Evolutionary conservation across 2,329 filamentous ascomycete genomes (phyloP).

Genomic region (Metarhizium robertsii): DNA sequence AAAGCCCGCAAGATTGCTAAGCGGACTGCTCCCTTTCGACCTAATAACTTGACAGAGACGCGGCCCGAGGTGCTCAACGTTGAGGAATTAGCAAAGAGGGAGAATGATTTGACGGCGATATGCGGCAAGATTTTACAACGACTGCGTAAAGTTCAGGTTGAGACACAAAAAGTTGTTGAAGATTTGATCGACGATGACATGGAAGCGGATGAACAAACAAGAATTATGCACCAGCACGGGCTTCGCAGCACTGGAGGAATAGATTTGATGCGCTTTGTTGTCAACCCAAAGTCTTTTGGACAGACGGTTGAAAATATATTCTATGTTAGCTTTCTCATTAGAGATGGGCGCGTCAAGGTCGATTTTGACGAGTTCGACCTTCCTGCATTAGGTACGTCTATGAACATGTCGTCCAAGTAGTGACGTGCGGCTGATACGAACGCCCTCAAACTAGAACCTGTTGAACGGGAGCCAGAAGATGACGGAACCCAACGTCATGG

Average conservation of each 20-base stretch:
- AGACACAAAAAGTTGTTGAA: constrained; percentile 36
- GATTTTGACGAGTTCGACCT: constrained; percentile 62
- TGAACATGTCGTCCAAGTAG: background rate
- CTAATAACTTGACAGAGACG: constrained; percentile 59
- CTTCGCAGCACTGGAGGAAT: constrained; percentile 63
- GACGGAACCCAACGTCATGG: constrained; percentile 39
- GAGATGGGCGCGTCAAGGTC: constrained; percentile 73
- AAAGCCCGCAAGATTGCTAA: constrained; percentile 62
- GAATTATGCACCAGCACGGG: constrained; percentile 55
- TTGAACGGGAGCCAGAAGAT: constrained; percentile 33
- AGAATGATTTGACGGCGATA: constrained; percentile 68
- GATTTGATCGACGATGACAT: constrained; percentile 35
- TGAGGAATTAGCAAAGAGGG: constrained; percentile 66
- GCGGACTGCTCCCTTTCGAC: constrained; percentile 60
- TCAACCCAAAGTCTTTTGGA: constrained; percentile 84
- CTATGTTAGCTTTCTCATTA: constrained; percentile 88
- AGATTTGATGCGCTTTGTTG: constrained; percentile 74
- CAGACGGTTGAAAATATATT: constrained; percentile 97
- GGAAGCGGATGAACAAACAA: constrained; percentile 34
- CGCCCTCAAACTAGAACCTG: constrained; percentile 19
- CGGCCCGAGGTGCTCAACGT: constrained; percentile 69
- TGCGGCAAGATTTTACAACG: constrained; percentile 65
- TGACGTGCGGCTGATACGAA: background rate
- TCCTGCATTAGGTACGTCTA: constrained; percentile 69
- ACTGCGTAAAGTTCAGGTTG: constrained; percentile 40